These are phyloP conservation scores for Microsporum canis DNA, from an alignment of 2,329 filamentous ascomycete species.

Conservation along the genomic window DNA sequence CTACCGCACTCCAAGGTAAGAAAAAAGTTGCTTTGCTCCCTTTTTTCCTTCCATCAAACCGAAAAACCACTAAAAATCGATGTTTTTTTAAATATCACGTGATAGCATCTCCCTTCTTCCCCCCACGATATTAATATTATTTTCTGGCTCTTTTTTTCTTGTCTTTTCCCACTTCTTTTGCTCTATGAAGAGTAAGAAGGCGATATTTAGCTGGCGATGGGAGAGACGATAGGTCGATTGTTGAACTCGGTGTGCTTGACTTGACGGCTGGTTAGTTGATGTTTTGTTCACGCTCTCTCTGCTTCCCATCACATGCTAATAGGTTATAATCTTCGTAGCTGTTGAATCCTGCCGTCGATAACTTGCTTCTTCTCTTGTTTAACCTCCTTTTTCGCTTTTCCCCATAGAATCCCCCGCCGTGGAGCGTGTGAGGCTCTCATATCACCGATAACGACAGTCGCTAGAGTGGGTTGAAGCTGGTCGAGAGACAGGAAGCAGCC, in stretches of 20 bases:
- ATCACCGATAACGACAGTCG: neutral
- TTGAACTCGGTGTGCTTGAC: neutral
- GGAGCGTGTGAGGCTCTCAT: neutral
- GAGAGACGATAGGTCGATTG: neutral
- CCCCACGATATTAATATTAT: neutral
- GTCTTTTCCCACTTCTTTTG: neutral
- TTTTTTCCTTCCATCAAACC: neutral
- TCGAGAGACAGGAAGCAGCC: constrained; percentile 5
- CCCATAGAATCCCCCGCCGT: neutral
- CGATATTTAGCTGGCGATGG: neutral
- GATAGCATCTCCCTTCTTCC: neutral
- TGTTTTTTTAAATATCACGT: neutral
- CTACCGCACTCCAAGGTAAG: neutral
- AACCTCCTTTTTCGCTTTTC: neutral
- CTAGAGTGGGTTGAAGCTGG: neutral
- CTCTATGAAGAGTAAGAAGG: neutral
- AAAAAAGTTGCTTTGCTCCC: neutral
- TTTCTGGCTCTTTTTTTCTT: neutral
- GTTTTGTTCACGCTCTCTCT: too few species aligned
- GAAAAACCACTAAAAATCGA: neutral
- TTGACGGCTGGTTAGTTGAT: neutral
- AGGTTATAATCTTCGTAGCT: neutral
- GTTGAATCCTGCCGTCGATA: neutral
- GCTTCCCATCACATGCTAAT: neutral
- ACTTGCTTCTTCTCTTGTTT: neutral